Percentiles rank a stretch among this genome's conserved stretches.
Conservation (phyloP, 2,329 filamentous ascomycete genomes). For the Chrysoporthe puriensis region DNA sequence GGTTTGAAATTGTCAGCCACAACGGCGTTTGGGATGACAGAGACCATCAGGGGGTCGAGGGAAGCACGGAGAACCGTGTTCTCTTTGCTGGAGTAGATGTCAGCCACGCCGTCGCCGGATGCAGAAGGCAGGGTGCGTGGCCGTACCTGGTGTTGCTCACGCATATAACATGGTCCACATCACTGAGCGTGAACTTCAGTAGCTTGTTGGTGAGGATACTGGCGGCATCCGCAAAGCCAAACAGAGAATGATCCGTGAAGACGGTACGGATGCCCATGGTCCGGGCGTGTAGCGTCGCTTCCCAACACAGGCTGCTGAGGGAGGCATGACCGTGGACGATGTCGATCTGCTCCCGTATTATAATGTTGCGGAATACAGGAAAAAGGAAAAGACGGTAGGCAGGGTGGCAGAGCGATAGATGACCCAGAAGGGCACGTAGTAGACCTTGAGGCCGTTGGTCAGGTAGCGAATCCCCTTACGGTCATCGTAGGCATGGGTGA, state of each 20-base stretch:
- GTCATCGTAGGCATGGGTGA: conserved; percentile 92
- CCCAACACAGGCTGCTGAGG: conserved; percentile 89
- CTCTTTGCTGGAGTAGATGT: conserved; percentile 71
- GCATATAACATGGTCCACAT: conserved; percentile 97
- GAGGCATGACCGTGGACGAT: conserved; percentile 98
- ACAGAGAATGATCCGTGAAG: conserved; percentile 96
- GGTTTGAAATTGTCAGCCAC: conserved; percentile 96
- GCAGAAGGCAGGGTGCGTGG: not conserved
- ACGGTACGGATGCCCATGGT: conserved; percentile 97
- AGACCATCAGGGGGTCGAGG: conserved; percentile 94
- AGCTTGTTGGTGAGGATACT: conserved; percentile 98
- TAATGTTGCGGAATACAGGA: conserved; percentile 94
- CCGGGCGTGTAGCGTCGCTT: conserved; percentile 90
- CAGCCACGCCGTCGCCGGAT: conserved; percentile 18
- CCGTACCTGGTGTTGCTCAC: conserved; percentile 94
- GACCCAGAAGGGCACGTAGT: conserved; percentile 94
- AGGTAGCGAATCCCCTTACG: conserved; percentile 92
- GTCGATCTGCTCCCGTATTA: conserved; percentile 91
- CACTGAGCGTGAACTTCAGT: conserved; percentile 92
- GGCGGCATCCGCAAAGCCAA: conserved; percentile 93
- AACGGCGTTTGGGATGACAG: conserved; percentile 95
- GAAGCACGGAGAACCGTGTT: conserved; percentile 95
- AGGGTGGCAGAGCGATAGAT: conserved; percentile 94
- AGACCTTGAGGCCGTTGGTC: conserved; percentile 97
- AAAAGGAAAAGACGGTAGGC: conserved; percentile 99